Percentiles rank a stretch among this genome's conserved stretches.
Evolutionary conservation across 495 filamentous ascomycete genomes (phyloP).

Genomic region (Chaetomium fimeti): DNA sequence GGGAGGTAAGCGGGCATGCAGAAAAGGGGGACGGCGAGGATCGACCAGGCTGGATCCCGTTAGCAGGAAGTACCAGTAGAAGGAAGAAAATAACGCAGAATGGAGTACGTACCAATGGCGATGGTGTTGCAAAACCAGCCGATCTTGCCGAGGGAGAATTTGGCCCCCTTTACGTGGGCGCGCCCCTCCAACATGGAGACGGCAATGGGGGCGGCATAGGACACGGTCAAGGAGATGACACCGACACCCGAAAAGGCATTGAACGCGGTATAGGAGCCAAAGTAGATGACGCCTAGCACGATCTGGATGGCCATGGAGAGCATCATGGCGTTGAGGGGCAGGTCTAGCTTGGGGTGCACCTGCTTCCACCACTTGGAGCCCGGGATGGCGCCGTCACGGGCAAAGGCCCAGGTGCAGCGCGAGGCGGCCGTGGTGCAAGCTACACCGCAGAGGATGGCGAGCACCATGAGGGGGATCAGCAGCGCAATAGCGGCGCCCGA

Average conservation of each 20-base stretch:
- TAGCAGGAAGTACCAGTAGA: neutral
- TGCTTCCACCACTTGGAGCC: constrained; percentile 55
- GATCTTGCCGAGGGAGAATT: constrained; percentile 56
- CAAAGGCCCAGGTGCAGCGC: constrained; percentile 60
- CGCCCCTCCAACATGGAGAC: constrained; percentile 55
- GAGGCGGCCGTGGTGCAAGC: constrained; percentile 61
- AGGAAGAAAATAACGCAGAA: neutral
- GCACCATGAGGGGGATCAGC: constrained; percentile 49
- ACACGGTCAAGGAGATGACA: constrained; percentile 57
- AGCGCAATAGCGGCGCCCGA: constrained; percentile 48
- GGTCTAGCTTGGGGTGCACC: constrained; percentile 47
- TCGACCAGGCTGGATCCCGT: constrained; percentile 53
- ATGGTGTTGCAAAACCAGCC: constrained; percentile 58
- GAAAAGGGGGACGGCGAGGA: constrained; percentile 62
- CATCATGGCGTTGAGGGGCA: constrained; percentile 55
- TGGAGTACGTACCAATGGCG: constrained; percentile 47
- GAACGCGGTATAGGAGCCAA: constrained; percentile 52
- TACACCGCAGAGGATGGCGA: constrained; percentile 58
- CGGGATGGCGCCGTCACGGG: constrained; percentile 57
- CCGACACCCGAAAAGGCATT: constrained; percentile 64
- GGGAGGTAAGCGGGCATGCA: constrained; percentile 63
- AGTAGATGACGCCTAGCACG: constrained; percentile 52
- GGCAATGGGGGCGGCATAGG: constrained; percentile 59
- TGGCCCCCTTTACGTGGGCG: constrained; percentile 50
- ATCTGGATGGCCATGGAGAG: constrained; percentile 50